Base-by-base conservation (phyloP, 441 rosid species). In the Populus hybrid region DNA sequence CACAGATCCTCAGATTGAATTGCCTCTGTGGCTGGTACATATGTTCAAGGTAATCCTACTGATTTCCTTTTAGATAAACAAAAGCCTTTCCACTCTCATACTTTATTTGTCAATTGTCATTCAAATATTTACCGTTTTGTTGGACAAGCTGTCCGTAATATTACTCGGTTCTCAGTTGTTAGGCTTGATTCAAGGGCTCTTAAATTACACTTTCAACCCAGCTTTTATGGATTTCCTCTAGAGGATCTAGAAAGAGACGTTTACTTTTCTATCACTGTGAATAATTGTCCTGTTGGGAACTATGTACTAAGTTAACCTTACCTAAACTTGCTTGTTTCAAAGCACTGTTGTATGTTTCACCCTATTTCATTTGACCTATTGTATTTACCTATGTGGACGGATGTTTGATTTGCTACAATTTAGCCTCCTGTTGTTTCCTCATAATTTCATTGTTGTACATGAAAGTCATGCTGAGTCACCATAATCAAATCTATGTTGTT, bases 11-110 rank as follows among this genome's bases (percentile, higher is more conserved):
- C 90, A 81, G 76, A 92, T 94, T 66, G 97, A 97, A 81, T 88
- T 97, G 85, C 99, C 99, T 74, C 87, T 97, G 50, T 97, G 99
- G 99, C 86, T 97, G 85, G 94, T 94, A 70, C 88, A 84, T 70
- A 94, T 88, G 98, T 91, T 94, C 88, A 97, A 97, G 99, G 98
- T 94, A 87, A 82, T 73, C 69, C 72, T 70, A 35, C 32, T 30
- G n/a, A 18, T 71, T 36, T 28, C 23, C 2, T 21, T 76, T 11
- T 59, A 18, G 18, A 63, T 57, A 21, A 21, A 14, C 34, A 36
- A 10, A 14, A 70, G 28, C 3, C 3, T 36, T 46, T 42, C 61
- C 5, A 36, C 16, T 66, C 57, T 46, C 57, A 11, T 21, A 24
- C 30, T 65, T 23, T 65, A 9, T 7, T 65, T 24, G 6, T 23